Evolutionary conservation across 2,329 filamentous ascomycete species (phyloP).

Genomic region (Claviceps pusilla): DNA sequence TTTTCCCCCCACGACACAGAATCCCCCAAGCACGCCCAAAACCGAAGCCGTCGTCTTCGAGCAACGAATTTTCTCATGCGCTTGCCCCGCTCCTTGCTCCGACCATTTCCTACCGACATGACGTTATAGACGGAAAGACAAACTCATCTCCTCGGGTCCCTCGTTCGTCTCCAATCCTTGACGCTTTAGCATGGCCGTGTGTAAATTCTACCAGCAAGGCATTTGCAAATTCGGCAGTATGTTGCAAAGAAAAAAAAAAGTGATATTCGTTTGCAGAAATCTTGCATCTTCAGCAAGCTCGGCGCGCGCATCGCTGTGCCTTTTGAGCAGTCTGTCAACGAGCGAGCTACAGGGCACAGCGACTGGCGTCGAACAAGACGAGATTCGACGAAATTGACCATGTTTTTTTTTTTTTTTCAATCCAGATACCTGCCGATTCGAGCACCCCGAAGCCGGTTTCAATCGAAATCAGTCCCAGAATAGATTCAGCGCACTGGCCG

Average conservation of each 20-base stretch:
- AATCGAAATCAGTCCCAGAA: conserved; percentile 28
- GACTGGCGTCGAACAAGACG: neutral
- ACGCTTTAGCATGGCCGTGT: conserved; percentile 23
- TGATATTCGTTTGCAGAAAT: neutral
- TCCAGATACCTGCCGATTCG: conserved; percentile 37
- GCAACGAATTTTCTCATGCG: neutral
- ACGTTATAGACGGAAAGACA: conserved; percentile 1
- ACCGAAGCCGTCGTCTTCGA: neutral
- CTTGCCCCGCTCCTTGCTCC: neutral
- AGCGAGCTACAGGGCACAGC: neutral
- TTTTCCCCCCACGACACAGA: too few relatives aligned
- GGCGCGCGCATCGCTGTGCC: neutral
- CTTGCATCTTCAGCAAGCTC: neutral
- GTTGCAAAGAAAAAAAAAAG: neutral
- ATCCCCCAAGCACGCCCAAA: neutral
- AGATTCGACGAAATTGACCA: neutral
- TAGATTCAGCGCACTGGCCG: conserved; percentile 39
- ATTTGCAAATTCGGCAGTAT: conserved; percentile 34
- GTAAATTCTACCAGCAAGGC: conserved; percentile 35
- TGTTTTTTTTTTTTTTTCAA: neutral
- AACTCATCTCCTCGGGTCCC: neutral
- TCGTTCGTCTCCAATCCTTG: neutral
- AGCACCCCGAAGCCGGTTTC: conserved; percentile 30
- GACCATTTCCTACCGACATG: neutral
- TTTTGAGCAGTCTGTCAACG: neutral